Percentiles rank a stretch among this genome's conserved stretches.
phyloP scores from a whole-genome alignment of 768 basidiomycete genomes.

The Scleroderma bovista region DNA sequence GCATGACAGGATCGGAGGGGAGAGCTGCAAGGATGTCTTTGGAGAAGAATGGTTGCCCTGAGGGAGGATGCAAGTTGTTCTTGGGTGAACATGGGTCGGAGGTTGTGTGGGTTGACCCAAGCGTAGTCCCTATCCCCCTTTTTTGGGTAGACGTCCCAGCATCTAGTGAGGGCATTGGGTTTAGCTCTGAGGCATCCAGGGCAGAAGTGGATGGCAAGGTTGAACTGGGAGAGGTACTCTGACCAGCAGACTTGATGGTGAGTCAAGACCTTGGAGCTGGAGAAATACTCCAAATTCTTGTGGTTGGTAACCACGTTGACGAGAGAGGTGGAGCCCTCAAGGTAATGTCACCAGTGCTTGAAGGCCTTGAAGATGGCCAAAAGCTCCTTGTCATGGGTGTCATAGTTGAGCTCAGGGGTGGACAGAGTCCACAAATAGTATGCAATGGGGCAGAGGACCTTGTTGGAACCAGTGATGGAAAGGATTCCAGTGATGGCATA shows the following conservation, averaged over 20 bases:
- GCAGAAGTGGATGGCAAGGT: conserved; percentile 4
- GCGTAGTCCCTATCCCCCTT: not conserved
- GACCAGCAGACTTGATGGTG: conserved; percentile 20
- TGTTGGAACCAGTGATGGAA: not conserved
- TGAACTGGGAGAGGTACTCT: conserved; percentile 34
- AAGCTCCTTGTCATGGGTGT: too few relatives aligned
- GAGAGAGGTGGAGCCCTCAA: conserved; percentile 3
- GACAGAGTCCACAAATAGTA: not conserved
- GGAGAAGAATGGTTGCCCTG: conserved; percentile 2
- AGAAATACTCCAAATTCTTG: conserved; percentile 12
- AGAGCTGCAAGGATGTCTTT: conserved; percentile 8
- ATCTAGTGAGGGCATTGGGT: not conserved
- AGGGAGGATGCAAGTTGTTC: not conserved
- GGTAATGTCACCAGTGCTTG: not conserved
- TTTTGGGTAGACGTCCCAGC: not conserved
- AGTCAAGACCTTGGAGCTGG: conserved; percentile 5
- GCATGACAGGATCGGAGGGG: not conserved
- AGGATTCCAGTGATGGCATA: not conserved
- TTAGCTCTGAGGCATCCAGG: conserved; percentile 8
- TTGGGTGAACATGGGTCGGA: not conserved
- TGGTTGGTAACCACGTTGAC: conserved; percentile 18
- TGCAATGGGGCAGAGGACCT: not conserved
- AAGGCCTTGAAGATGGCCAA: not conserved
- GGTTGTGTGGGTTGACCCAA: not conserved
- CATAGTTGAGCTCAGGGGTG: not conserved